Conservation (phyloP, 2,329 filamentous ascomycete species). For the Xylariaceae sp. region DNA sequence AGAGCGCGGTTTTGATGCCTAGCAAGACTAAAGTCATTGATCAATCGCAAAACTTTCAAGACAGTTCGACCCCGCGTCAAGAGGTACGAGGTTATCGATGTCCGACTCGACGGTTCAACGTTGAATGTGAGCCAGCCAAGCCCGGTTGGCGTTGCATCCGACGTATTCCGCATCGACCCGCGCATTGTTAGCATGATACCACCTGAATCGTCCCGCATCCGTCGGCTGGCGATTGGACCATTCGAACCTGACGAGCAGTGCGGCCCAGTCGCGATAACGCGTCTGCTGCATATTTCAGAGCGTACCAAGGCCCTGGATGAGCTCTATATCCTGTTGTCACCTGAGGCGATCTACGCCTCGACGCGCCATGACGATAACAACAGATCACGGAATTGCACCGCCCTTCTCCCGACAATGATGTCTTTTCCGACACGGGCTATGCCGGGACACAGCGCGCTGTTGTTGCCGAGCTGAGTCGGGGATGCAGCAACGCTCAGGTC, state of each 20-base stretch:
- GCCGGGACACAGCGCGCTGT: slow-evolving; percentile 5
- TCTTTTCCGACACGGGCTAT: slow-evolving; percentile 1
- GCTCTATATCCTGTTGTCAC: slow-evolving; percentile 16
- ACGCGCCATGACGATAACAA: neutral
- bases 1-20: slow-evolving; percentile 2
- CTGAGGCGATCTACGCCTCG: slow-evolving; percentile 1
- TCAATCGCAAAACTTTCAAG: slow-evolving; percentile 17
- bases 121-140: slow-evolving; percentile 15
- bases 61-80: slow-evolving; percentile 5
- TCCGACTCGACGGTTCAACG: slow-evolving; percentile 18
- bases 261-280: slow-evolving; percentile 6
- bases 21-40: slow-evolving; percentile 15
- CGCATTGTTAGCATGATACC: slow-evolving; percentile 14
- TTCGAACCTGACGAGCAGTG: neutral
- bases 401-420: neutral
- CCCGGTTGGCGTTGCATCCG: slow-evolving; percentile 10
- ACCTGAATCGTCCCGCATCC: slow-evolving; percentile 8
- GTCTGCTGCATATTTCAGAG: slow-evolving; percentile 10
- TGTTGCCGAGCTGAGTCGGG: slow-evolving; percentile 10
- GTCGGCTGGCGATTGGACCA: slow-evolving; percentile 15
- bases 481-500: slow-evolving; percentile 9
- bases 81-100: slow-evolving; percentile 12
- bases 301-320: slow-evolving; percentile 13
- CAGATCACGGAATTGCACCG: slow-evolving; percentile 4
- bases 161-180: slow-evolving; percentile 17